Evolutionary conservation across 495 filamentous ascomycete species (phyloP).

Genomic region (Xylaria bambusicola): DNA sequence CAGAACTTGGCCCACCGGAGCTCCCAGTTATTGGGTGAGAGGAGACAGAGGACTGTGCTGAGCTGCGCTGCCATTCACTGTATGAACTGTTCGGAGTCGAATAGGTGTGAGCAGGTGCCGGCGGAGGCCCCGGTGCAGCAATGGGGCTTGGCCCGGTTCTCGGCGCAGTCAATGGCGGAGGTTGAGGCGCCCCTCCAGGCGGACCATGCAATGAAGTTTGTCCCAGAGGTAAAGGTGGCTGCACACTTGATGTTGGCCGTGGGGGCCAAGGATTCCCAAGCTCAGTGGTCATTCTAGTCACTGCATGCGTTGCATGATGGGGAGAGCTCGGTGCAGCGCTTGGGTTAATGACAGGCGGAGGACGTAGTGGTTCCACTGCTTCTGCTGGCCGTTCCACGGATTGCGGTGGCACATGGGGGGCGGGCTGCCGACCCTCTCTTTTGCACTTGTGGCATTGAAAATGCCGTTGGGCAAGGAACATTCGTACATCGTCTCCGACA

Average conservation of each 20-base stretch:
- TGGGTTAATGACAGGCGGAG: slow-evolving; percentile 24
- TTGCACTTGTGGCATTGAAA: slow-evolving; percentile 61
- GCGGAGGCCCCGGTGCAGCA: slow-evolving; percentile 32
- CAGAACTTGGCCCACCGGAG: slow-evolving; percentile 28
- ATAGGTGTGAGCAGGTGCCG: slow-evolving; percentile 39
- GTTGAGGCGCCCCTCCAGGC: slow-evolving; percentile 23
- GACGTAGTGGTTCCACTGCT: slow-evolving; percentile 36
- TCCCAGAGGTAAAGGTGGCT: slow-evolving; percentile 18
- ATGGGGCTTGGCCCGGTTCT: slow-evolving; percentile 29
- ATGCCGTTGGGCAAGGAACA: slow-evolving; percentile 52
- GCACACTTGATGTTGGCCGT: slow-evolving; percentile 19
- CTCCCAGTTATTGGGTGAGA: slow-evolving; percentile 45
- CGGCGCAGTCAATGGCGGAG: slow-evolving; percentile 25
- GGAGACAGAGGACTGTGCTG: slow-evolving; percentile 37
- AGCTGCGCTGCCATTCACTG: slow-evolving; percentile 34
- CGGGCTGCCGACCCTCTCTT: slow-evolving; percentile 42
- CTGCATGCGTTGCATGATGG: slow-evolving; percentile 22
- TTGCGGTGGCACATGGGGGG: slow-evolving; percentile 28
- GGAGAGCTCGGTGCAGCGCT: slow-evolving; percentile 18
- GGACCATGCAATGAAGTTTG: slow-evolving; percentile 26
- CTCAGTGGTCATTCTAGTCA: slow-evolving; percentile 25
- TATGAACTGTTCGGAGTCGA: slow-evolving; percentile 39
- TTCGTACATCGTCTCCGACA: slow-evolving; percentile 43
- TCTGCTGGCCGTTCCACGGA: slow-evolving; percentile 34
- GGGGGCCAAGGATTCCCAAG: slow-evolving; percentile 27